Evolutionary conservation across 1,284 basidiomycete genomes (phyloP).

Genomic region (Apiotrichum gracile): DNA sequence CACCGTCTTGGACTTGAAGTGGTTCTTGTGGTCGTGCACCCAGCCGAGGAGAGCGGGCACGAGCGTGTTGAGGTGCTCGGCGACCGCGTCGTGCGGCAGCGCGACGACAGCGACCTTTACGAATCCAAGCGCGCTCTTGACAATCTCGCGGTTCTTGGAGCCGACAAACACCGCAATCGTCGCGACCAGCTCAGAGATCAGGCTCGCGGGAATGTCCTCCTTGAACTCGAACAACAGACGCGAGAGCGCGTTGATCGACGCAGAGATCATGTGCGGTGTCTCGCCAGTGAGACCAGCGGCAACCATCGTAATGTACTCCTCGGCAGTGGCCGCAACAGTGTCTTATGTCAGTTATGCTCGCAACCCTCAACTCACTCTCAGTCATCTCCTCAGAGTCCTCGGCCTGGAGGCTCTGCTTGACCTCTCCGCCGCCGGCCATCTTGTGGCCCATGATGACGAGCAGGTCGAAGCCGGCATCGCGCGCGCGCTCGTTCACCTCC

Average conservation of each 20-base stretch:
- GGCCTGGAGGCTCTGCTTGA: constrained; percentile 66
- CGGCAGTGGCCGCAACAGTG: constrained; percentile 67
- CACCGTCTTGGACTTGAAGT: constrained; percentile 94
- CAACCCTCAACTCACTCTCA: constrained; percentile 51
- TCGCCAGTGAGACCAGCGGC: constrained; percentile 90
- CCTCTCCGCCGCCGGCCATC: constrained; percentile 80
- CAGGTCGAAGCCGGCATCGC: constrained; percentile 83
- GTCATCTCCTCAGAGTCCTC: constrained; percentile 62
- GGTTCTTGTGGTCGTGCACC: constrained; percentile 97
- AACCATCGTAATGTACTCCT: constrained; percentile 96
- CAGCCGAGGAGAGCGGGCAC: constrained; percentile 82
- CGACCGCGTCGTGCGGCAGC: constrained; percentile 64
- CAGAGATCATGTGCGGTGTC: constrained; percentile 97
- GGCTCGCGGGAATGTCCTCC: constrained; percentile 66
- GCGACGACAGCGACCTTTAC: constrained; percentile 90
- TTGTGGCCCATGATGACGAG: constrained; percentile 88
- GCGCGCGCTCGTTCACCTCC: constrained; percentile 89
- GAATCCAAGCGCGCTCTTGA: constrained; percentile 92
- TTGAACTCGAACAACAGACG: constrained; percentile 95
- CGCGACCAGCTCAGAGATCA: constrained; percentile 77
- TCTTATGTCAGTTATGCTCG: constrained; percentile 5
- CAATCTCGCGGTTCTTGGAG: constrained; percentile 93
- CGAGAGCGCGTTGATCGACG: constrained; percentile 88
- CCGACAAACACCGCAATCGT: constrained; percentile 86
- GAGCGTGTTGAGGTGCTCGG: constrained; percentile 66